Conservation (phyloP, 2,329 filamentous ascomycete species). For the Hymenoscyphus infarciens region DNA sequence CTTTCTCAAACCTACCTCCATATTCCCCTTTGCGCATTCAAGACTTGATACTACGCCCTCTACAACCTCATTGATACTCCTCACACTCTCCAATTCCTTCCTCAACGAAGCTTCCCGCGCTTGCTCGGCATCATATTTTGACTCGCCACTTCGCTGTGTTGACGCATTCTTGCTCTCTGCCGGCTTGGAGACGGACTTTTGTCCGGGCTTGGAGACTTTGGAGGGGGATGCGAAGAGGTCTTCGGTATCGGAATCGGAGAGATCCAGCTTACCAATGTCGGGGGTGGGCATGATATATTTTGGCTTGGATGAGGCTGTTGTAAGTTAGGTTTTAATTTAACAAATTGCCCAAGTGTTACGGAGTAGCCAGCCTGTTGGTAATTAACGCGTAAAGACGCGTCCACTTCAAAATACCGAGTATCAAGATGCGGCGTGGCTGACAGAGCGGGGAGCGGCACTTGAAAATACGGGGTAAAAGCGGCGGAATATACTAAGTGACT, state of each 20-base stretch:
- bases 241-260: slow-evolving; percentile 54
- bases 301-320: slow-evolving; percentile 2
- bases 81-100: slow-evolving; percentile 77
- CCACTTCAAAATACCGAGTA: slow-evolving; percentile 1
- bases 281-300: slow-evolving; percentile 38
- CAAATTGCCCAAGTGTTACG: background rate
- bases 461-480: background rate
- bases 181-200: slow-evolving; percentile 20
- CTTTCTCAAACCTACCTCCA: slow-evolving; percentile 54
- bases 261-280: slow-evolving; percentile 47
- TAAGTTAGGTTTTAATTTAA: background rate
- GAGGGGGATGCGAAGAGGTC: slow-evolving; percentile 57
- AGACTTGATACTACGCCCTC: slow-evolving; percentile 72
- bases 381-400: slow-evolving; percentile 24
- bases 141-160: slow-evolving; percentile 39
- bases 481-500: background rate
- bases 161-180: slow-evolving; percentile 29
- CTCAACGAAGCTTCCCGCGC: slow-evolving; percentile 70
- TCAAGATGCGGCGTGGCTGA: slow-evolving; percentile 4
- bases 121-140: slow-evolving; percentile 60
- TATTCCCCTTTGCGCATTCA: slow-evolving; percentile 70
- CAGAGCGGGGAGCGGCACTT: slow-evolving; percentile 1
- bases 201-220: slow-evolving; percentile 32
- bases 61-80: slow-evolving; percentile 83
- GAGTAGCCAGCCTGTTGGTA: slow-evolving; percentile 4